Conservation (phyloP, 495 filamentous ascomycete species). For the Penicillium parvum region DNA sequence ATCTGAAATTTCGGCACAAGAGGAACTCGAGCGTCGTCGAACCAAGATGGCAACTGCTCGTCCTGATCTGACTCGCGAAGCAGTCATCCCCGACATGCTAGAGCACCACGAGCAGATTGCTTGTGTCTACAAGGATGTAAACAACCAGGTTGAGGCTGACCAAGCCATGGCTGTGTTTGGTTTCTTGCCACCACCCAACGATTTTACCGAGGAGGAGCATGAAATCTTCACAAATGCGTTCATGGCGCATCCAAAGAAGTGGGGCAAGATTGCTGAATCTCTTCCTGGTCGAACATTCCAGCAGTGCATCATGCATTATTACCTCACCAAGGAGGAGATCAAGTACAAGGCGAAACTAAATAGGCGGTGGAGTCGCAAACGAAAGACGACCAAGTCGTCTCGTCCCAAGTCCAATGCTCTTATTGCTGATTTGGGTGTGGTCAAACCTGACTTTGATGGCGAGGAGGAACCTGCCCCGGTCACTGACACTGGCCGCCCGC, state of each 20-base stretch:
- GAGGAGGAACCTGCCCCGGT: conserved; percentile 51
- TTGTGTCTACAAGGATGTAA: conserved; percentile 63
- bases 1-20: conserved; percentile 70
- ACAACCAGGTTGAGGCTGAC: conserved; percentile 62
- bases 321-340: conserved; percentile 80
- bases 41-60: conserved; percentile 63
- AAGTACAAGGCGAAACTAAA: conserved; percentile 80
- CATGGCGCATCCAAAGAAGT: conserved; percentile 81
- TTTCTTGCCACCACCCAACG: conserved; percentile 70
- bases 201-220: conserved; percentile 78
- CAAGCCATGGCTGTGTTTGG: conserved; percentile 66
- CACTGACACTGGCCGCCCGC: conserved; percentile 65
- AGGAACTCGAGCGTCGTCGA: conserved; percentile 65
- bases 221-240: conserved; percentile 74
- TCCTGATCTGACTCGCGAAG: conserved; percentile 77
- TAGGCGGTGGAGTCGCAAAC: conserved; percentile 63
- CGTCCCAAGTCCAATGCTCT: conserved; percentile 72
- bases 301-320: conserved; percentile 92
- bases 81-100: conserved; percentile 75
- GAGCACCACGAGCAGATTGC: conserved; percentile 45
- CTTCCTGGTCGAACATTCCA: conserved; percentile 70
- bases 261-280: conserved; percentile 78
- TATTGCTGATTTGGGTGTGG: conserved; percentile 65
- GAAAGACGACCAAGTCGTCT: conserved; percentile 42
- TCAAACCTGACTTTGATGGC: conserved; percentile 52